Base-by-base conservation (phyloP, 1,284 basidiomycete genomes). In the Malassezia equina region DNA sequence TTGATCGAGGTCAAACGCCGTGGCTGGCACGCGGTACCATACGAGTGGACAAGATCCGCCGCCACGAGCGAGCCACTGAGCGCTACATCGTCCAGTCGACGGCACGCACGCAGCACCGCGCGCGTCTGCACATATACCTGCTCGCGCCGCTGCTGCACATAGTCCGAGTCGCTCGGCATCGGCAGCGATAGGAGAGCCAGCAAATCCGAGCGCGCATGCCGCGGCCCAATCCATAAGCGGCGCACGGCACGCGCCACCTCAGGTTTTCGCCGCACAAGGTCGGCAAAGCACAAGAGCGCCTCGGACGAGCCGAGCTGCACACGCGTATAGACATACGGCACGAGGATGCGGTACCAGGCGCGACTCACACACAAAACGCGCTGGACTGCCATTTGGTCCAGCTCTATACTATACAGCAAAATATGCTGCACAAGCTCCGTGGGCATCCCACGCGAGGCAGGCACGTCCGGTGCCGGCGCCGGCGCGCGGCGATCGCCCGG, bases 21-120 rank as follows among this genome's bases (percentile, higher is more conserved):
- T 7, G 71, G 71, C 55, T 72, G 67, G 48, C 68, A 73, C 3
- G 66, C 65, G 9, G 69, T 66, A 15, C 71, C 71, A 50, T 71
- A 73, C 12, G 59, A 61, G 19, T 57, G 49, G 0, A 69, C 68
- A 3, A 64, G 56, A 12, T 67, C 60, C n/a, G 58, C 27, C 6
- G 62, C 61, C 7, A 70, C 45, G 28, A 73, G 56, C 39, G 65
- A 64, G 5, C 70, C 70, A 4, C 64, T 64, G 3, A 73, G 58
- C 6, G 70, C 69, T 0, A 73, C 62, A 28, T 72, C 65, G 9
- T 59, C 47, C 3, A 72, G 53, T 19, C 64, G 61, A 3, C 70
- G 58, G 45, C 69, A 73, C 9, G 63, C 51, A 3, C 71, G 60
- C 23, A 73, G 53, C 3, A 73, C 60, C 7, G 45, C 43, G 6